Evolutionary conservation across 345 rosid species (phyloP).

Genomic region (Gossypium mustelinum): DNA sequence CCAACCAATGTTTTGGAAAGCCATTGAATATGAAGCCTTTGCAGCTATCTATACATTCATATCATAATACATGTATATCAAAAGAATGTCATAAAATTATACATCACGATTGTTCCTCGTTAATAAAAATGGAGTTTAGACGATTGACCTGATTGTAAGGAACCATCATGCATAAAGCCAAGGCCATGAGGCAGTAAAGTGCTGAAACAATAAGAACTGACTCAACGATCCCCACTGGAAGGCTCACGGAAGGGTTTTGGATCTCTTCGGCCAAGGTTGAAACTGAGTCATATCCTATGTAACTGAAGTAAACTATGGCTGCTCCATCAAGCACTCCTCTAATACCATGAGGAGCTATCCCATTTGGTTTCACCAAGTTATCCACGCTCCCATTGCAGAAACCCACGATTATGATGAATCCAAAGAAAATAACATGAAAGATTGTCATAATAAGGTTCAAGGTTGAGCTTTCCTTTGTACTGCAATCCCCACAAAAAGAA

Average conservation of each 20-base stretch:
- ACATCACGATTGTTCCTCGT: neutral
- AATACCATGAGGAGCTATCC: constrained; percentile 73
- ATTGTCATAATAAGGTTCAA: constrained; percentile 80
- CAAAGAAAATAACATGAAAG: constrained; percentile 77
- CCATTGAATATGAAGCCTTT: constrained; percentile 61
- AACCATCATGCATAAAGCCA: constrained; percentile 69
- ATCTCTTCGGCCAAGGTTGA: constrained; percentile 96
- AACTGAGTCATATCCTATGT: constrained; percentile 87
- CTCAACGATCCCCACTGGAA: constrained; percentile 80
- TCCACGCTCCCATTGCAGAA: constrained; percentile 52
- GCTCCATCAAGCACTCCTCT: constrained; percentile 78
- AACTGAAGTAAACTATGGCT: constrained; percentile 84
- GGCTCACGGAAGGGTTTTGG: constrained; percentile 70
- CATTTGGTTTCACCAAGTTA: constrained; percentile 71
- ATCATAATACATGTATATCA: neutral
- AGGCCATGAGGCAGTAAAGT: constrained; percentile 80
- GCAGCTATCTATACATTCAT: constrained; percentile 37
- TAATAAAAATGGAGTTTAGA: neutral
- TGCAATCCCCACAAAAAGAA: constrained; percentile 31
- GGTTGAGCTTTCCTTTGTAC: constrained; percentile 88
- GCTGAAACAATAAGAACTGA: constrained; percentile 68
- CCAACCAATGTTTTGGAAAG: constrained; percentile 67
- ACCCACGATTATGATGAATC: constrained; percentile 70
- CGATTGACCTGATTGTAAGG: constrained; percentile 70
- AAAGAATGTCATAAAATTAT: constrained; percentile 3